phyloP scores from a whole-genome alignment of 2,329 filamentous ascomycete species.

The Sclerotinia trifoliorum region DNA sequence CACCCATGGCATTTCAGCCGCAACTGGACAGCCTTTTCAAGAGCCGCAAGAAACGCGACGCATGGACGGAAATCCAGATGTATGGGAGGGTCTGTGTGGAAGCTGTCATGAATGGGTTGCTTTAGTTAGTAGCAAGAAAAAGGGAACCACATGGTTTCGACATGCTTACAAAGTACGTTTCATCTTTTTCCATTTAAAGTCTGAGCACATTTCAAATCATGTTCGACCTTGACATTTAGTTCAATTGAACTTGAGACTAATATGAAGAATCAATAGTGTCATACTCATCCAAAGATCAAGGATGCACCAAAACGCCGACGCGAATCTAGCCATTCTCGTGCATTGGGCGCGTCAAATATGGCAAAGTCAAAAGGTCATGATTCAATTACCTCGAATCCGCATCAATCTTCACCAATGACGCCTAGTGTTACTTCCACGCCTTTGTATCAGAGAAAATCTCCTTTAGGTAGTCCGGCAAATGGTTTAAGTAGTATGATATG shows the following conservation, averaged over 20 bases:
- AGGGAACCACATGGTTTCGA: constrained; percentile 88
- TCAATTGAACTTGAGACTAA: background rate
- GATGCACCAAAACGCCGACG: constrained; percentile 67
- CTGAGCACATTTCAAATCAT: background rate
- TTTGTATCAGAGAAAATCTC: constrained; percentile 26
- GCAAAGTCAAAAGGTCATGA: constrained; percentile 43
- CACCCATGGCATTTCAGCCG: constrained; percentile 80
- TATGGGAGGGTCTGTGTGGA: constrained; percentile 77
- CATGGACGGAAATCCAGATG: constrained; percentile 77
- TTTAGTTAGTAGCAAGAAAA: constrained; percentile 82
- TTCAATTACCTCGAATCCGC: constrained; percentile 18
- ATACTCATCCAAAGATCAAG: constrained; percentile 70
- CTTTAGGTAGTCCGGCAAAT: constrained; percentile 42
- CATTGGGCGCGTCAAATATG: constrained; percentile 42
- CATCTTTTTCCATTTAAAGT: background rate
- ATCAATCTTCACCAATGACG: constrained; percentile 45
- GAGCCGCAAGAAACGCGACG: constrained; percentile 72
- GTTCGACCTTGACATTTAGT: background rate
- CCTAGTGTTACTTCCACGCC: constrained; percentile 46
- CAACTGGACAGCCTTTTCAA: constrained; percentile 75
- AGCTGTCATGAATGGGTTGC: constrained; percentile 80
- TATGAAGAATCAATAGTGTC: constrained; percentile 48
- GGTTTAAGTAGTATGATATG: constrained; percentile 50
- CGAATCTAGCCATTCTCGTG: constrained; percentile 54
- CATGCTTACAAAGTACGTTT: constrained; percentile 77